These are phyloP conservation scores for Suillus bovinus DNA, from an alignment of 768 basidiomycete species.

Conservation along the genomic window DNA sequence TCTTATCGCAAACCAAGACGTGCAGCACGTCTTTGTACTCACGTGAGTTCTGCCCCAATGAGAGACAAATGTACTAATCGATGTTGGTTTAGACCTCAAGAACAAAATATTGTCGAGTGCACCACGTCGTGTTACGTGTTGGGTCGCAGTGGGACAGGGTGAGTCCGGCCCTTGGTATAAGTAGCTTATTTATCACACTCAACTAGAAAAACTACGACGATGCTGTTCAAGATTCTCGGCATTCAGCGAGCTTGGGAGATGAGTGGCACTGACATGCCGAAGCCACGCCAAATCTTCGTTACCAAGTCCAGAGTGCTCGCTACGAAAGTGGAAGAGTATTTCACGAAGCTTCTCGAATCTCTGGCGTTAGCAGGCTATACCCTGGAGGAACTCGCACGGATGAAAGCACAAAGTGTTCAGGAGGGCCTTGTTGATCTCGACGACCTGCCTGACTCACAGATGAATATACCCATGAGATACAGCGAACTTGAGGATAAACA, in stretches of 20 bases:
- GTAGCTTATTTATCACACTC: not conserved
- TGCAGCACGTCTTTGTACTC: slow-evolving; percentile 29
- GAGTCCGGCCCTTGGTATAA: slow-evolving; percentile 11
- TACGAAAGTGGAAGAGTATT: slow-evolving; percentile 67
- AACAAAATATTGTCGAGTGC: slow-evolving; percentile 62
- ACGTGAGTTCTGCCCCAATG: slow-evolving; percentile 15
- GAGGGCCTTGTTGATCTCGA: slow-evolving; percentile 34
- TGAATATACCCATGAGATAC: slow-evolving; percentile 44
- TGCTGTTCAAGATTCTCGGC: slow-evolving; percentile 74
- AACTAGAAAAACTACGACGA: slow-evolving; percentile 69
- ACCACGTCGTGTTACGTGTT: slow-evolving; percentile 62
- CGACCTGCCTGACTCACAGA: slow-evolving; percentile 36
- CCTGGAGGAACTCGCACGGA: slow-evolving; percentile 38
- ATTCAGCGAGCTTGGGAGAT: slow-evolving; percentile 58
- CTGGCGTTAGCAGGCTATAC: slow-evolving; percentile 38
- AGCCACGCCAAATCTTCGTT: slow-evolving; percentile 70
- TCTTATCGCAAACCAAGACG: slow-evolving; percentile 23
- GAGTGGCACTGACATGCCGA: slow-evolving; percentile 34
- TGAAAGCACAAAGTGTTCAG: slow-evolving; percentile 22
- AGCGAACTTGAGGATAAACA: slow-evolving; percentile 58
- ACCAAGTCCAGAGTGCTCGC: slow-evolving; percentile 69
- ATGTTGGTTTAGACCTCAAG: slow-evolving; percentile 35
- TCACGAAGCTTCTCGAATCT: slow-evolving; percentile 48
- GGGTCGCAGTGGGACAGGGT: slow-evolving; percentile 78
- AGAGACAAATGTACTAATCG: slow-evolving; percentile 17